Conservation (phyloP, 2,329 filamentous ascomycete species). For the Trichoderma oligosporum region DNA sequence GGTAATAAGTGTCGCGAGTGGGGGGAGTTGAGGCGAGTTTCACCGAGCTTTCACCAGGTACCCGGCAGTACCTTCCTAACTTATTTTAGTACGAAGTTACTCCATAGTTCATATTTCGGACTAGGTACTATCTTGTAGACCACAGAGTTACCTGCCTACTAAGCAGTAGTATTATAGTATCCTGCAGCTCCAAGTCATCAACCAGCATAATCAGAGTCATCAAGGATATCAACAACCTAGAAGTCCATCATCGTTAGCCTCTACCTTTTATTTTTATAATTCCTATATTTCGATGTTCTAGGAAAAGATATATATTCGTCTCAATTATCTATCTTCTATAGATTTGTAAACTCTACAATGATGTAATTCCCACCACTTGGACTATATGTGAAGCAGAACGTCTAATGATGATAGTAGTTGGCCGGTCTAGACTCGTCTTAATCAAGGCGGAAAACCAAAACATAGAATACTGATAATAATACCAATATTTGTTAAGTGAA, state of each 20-base stretch:
- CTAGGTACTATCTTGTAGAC: too few relatives aligned
- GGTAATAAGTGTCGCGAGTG: slow-evolving; percentile 5
- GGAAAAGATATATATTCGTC: not conserved
- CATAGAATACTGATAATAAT: not conserved
- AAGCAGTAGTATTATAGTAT: too few relatives aligned
- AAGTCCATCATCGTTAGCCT: too few relatives aligned
- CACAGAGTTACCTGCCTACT: too few relatives aligned
- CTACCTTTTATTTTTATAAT: too few relatives aligned
- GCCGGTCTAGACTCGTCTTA: not conserved
- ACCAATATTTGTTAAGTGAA: not conserved
- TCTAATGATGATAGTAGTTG: not conserved
- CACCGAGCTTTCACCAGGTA: slow-evolving; percentile 1
- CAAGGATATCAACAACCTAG: too few relatives aligned
- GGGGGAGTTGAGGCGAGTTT: slow-evolving; percentile 1
- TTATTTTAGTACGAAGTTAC: too few relatives aligned
- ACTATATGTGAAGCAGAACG: not conserved
- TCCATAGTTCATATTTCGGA: too few relatives aligned
- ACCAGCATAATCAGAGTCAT: too few relatives aligned
- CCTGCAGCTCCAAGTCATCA: too few relatives aligned
- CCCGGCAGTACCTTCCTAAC: slow-evolving; percentile 1
- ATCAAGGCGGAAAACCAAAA: not conserved
- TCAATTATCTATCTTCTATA: not conserved
- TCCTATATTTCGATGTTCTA: too few relatives aligned
- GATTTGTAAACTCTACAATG: not conserved
- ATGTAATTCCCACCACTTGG: not conserved